Conservation (phyloP, 2,329 filamentous ascomycete genomes). For the Arthrobotrys sphaeroides region DNA sequence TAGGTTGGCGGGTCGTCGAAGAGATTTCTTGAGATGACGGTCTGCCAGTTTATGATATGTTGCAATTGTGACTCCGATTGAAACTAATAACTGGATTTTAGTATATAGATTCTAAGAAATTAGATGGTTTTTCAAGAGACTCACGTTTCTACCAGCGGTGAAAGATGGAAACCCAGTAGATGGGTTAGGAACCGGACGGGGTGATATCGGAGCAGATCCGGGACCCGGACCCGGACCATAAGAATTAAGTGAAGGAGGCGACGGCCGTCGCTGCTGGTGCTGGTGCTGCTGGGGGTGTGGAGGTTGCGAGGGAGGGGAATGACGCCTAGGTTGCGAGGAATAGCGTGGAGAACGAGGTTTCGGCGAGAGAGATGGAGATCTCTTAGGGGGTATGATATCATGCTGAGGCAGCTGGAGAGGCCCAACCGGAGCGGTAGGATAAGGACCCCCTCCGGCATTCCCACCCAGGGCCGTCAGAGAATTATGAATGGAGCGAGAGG, state of each 20-base stretch:
- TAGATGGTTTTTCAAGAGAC: background rate
- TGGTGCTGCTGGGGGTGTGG: conserved; percentile 8
- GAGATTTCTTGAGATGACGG: conserved; percentile 43
- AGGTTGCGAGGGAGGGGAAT: conserved; percentile 26
- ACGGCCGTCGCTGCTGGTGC: conserved; percentile 18
- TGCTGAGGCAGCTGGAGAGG: conserved; percentile 27
- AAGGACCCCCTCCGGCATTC: conserved; percentile 28
- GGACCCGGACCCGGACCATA: background rate
- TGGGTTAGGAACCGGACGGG: conserved; percentile 39
- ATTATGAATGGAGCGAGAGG: conserved; percentile 16
- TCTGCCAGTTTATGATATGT: conserved; percentile 51
- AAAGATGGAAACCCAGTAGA: conserved; percentile 43
- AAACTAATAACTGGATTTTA: conserved; percentile 21
- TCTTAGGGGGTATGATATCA: conserved; percentile 16
- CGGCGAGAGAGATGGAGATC: conserved; percentile 38
- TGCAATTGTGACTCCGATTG: conserved; percentile 41
- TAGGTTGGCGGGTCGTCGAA: conserved; percentile 51
- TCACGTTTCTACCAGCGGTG: conserved; percentile 45
- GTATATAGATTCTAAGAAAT: background rate
- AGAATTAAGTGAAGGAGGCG: conserved; percentile 23
- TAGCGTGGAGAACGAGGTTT: conserved; percentile 41
- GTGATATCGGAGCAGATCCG: conserved; percentile 16
- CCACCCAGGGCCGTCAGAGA: conserved; percentile 34
- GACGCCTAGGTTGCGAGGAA: conserved; percentile 14
- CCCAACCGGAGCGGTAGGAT: conserved; percentile 23